Evolutionary conservation across 768 basidiomycete species (phyloP).

Genomic region (Suillus sp.): DNA sequence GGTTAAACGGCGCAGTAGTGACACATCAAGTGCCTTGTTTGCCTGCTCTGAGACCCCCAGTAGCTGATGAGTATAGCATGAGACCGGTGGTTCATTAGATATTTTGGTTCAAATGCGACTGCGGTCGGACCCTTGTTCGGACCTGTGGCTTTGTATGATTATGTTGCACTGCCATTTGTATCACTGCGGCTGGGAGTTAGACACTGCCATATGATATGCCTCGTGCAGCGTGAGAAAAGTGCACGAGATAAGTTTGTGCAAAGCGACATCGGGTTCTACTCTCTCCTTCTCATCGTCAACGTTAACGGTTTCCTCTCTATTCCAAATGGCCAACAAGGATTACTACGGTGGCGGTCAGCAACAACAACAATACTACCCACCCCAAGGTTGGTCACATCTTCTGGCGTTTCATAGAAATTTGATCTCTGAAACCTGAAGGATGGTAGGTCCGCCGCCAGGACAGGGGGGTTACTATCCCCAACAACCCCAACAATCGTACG

Average conservation of each 20-base stretch:
- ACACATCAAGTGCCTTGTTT: not conserved
- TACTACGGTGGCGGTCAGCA: conserved; percentile 59
- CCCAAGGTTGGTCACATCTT: conserved; percentile 42
- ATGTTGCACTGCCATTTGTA: conserved; percentile 6
- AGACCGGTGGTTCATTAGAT: not conserved
- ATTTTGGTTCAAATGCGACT: not conserved
- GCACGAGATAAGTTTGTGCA: conserved; percentile 10
- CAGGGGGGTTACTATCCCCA: conserved; percentile 75
- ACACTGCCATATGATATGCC: not conserved
- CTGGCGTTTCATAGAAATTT: not conserved
- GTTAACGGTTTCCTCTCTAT: conserved; percentile 18
- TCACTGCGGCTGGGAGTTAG: conserved; percentile 1
- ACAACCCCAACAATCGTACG: conserved; percentile 74
- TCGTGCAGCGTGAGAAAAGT: conserved; percentile 7
- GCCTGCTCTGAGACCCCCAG: not conserved
- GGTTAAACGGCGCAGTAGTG: not conserved
- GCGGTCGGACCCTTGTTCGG: conserved; percentile 1
- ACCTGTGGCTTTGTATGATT: not conserved
- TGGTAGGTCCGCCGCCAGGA: conserved; percentile 53
- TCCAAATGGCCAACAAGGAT: conserved; percentile 70
- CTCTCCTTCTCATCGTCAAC: conserved; percentile 12
- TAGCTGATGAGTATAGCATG: not conserved
- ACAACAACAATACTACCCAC: conserved; percentile 47
- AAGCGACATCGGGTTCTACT: conserved; percentile 7
- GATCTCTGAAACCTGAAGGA: conserved; percentile 6